Evolutionary conservation across 2,329 filamentous ascomycete genomes (phyloP), one percentile per base, ranked within the genome.

Genomic region (Penicillium concentricum): DNA sequence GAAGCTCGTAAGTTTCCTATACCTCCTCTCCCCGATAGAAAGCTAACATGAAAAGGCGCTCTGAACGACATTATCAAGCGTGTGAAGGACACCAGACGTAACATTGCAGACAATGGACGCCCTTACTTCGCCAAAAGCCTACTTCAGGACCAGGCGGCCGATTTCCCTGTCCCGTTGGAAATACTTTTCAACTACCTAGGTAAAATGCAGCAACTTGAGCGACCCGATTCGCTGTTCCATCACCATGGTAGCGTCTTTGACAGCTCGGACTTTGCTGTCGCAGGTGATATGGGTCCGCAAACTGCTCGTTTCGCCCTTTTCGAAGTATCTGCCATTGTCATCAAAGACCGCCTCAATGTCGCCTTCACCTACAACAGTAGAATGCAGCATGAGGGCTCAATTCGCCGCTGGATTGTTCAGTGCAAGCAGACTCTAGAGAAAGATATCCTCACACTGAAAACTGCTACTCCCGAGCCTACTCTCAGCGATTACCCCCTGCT

Each of bases 291-390:
- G 62, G 78, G 77, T 4, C 67, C 71, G 16, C 61, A 73, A 10
- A 78, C 78, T 4, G 72, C 73, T 24, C 74, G 79, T 2, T 79
- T 80, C 58, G 77, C 76, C 1, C 74, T 83, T 0, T 79, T 83
- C 50, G 81, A 83, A 55, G 75, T 82, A 5, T 78, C 79, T 1
- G 80, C 80, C 0, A 77, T 81, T 24, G 71, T 82, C 8, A 73
- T 78, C 20, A 74, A 78, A 43, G 79, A 77, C 0, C 70, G 69
- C 16, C 69, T 83, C 20, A 77, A 78, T 34, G 74, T 82, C 20
- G 77, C 78, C 0, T 82, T 82, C 61, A 78, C 77, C 0, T 81
- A 78, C 67, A 82, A 82, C 59, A 66, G 72, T 8, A 64, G 76
- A 34, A 81, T 81, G 77, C 68, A 67, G 13, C 77, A 79, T 55